Conservation (phyloP, 768 basidiomycete species). For the Suillus plorans region DNA sequence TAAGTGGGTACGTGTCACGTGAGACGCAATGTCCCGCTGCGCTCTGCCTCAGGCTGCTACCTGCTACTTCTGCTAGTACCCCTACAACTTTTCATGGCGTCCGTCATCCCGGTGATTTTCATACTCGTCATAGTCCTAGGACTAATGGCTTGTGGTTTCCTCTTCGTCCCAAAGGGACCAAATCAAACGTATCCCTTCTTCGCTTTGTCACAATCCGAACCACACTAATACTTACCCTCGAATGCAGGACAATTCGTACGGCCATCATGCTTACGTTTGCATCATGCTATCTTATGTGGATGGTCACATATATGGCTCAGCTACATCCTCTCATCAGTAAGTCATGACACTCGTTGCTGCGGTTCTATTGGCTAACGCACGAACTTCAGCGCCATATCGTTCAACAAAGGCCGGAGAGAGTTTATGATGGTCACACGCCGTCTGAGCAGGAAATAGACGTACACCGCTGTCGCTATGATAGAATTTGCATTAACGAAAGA, state of each 20-base stretch:
- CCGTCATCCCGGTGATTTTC: constrained; percentile 67
- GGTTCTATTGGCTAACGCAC: constrained; percentile 8
- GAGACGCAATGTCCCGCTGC: no score
- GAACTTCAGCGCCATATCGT: constrained; percentile 19
- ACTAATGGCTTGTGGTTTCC: constrained; percentile 62
- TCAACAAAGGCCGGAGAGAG: constrained; percentile 3
- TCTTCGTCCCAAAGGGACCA: constrained; percentile 81
- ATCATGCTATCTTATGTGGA: constrained; percentile 95
- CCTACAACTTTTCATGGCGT: constrained; percentile 49
- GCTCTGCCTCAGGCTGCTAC: background rate
- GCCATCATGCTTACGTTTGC: constrained; percentile 75
- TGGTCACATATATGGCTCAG: constrained; percentile 93
- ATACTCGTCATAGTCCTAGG: constrained; percentile 63
- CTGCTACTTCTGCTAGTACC: no score
- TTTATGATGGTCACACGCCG: background rate
- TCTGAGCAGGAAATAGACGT: background rate
- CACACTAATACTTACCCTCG: background rate
- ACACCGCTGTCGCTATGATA: no score
- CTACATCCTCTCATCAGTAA: constrained; percentile 85
- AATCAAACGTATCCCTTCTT: constrained; percentile 73
- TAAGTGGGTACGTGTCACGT: background rate
- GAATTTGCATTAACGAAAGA: no score
- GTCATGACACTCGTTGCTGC: constrained; percentile 20
- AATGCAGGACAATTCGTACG: constrained; percentile 76
- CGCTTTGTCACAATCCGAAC: background rate